phyloP scores from a whole-genome alignment of 2,329 filamentous ascomycete genomes.

The Botrytis aclada region DNA sequence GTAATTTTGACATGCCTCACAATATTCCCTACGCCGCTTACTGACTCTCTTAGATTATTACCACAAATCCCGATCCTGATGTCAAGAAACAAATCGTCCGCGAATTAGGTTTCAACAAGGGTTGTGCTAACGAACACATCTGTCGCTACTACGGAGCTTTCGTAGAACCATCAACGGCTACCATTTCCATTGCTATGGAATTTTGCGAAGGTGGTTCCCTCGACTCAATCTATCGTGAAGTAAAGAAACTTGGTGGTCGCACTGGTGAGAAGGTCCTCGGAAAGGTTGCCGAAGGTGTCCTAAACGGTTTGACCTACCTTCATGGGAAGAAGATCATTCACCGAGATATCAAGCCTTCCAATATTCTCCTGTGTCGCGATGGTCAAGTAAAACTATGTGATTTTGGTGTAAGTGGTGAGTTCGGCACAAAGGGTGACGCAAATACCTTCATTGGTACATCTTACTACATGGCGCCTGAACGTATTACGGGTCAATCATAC shows the following conservation, averaged over 20 bases:
- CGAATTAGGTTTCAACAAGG: constrained; percentile 96
- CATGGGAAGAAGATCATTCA: constrained; percentile 97
- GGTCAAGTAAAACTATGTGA: constrained; percentile 97
- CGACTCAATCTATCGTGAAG: constrained; percentile 95
- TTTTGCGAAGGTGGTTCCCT: constrained; percentile 96
- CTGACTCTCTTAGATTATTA: constrained; percentile 70
- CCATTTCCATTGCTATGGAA: constrained; percentile 98
- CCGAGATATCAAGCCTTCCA: constrained; percentile 97
- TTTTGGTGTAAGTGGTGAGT: constrained; percentile 96
- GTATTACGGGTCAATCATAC: constrained; percentile 95
- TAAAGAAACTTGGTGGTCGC: constrained; percentile 89
- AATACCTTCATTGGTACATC: constrained; percentile 99
- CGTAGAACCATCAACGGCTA: constrained; percentile 90
- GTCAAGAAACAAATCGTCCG: constrained; percentile 98
- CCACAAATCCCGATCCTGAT: constrained; percentile 94
- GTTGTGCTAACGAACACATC: constrained; percentile 92
- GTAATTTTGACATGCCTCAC: constrained; percentile 47
- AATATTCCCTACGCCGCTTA: constrained; percentile 10
- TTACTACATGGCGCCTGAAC: constrained; percentile 98
- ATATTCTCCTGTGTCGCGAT: constrained; percentile 87
- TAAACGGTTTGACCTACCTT: constrained; percentile 91
- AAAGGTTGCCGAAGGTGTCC: constrained; percentile 92
- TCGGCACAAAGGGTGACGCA: constrained; percentile 96
- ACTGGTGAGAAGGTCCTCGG: constrained; percentile 97
- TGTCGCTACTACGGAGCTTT: constrained; percentile 98